Percentiles rank a stretch among this genome's conserved stretches.
Evolutionary conservation across 1,139 yeast genomes (phyloP).

Genomic region (Blastobotrys niveus): DNA sequence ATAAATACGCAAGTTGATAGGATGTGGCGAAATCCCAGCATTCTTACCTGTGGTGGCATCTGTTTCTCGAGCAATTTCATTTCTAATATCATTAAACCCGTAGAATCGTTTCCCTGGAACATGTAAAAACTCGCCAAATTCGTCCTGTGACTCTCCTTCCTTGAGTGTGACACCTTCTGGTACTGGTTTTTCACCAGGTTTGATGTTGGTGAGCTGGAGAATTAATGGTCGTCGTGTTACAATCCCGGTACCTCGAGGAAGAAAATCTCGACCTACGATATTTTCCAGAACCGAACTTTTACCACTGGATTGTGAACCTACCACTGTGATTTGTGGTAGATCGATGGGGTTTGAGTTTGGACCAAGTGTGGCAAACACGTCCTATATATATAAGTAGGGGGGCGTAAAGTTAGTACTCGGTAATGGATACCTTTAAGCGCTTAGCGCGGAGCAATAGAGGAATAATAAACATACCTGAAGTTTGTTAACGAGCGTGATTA

Average conservation of each 20-base stretch:
- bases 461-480: conserved; percentile 60
- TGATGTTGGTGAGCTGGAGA: conserved; percentile 62
- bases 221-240: conserved; percentile 92
- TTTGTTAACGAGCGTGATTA: conserved; percentile 84
- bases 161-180: conserved; percentile 75
- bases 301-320: conserved; percentile 93
- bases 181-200: conserved; percentile 68
- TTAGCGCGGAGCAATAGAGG: too few species aligned
- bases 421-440: too few species aligned
- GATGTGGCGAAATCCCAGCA: conserved; percentile 86
- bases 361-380: conserved; percentile 88
- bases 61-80: conserved; percentile 88
- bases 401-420: background rate
- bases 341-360: conserved; percentile 48
- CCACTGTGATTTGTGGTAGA: conserved; percentile 93
- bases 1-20: conserved; percentile 88
- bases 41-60: conserved; percentile 91
- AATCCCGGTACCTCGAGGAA: conserved; percentile 94
- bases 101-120: conserved; percentile 80
- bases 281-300: conserved; percentile 91
- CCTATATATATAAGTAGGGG: too few species aligned
- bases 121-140: conserved; percentile 98
- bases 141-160: conserved; percentile 73
- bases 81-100: conserved; percentile 85
- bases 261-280: conserved; percentile 92